A percentile compares a stretch with the other conserved stretches of the same genome.
Conservation (phyloP, 257 asterid genomes). For the Linderniella brevidens region DNA sequence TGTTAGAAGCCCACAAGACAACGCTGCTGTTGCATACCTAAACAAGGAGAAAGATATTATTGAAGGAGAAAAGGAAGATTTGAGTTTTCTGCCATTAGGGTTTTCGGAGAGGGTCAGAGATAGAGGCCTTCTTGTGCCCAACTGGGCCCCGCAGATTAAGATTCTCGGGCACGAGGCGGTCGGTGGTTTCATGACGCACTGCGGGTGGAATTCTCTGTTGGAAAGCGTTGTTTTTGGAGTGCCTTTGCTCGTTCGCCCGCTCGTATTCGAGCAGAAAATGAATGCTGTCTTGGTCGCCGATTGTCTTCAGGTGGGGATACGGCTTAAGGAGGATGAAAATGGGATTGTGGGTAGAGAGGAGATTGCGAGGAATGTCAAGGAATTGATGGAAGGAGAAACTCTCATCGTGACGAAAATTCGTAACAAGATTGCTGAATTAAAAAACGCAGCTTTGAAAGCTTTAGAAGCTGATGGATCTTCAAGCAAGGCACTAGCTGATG, state of each 20-base stretch:
- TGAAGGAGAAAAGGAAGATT: too few relatives aligned
- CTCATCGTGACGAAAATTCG: too few relatives aligned
- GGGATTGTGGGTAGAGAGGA: slow-evolving; percentile 17
- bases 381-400: slow-evolving; percentile 16
- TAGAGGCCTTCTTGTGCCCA: slow-evolving; percentile 10
- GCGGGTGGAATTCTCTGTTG: slow-evolving; percentile 9
- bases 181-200: slow-evolving; percentile 4
- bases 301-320: slow-evolving; percentile 19
- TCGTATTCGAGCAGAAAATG: slow-evolving; percentile 30
- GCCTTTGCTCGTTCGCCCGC: slow-evolving; percentile 32
- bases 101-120: slow-evolving; percentile 12
- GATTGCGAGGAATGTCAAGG: slow-evolving; percentile 11
- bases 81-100: slow-evolving; percentile 10
- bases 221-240: slow-evolving; percentile 27
- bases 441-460: too few relatives aligned
- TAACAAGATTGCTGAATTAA: too few relatives aligned
- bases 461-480: too few relatives aligned
- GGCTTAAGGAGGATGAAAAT: slow-evolving; percentile 11
- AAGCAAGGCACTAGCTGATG: too few relatives aligned
- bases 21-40: neutral
- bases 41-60: too few relatives aligned
- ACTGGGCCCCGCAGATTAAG: slow-evolving; percentile 3
- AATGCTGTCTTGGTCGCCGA: slow-evolving; percentile 17
- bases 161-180: neutral
- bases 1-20: slow-evolving; percentile 6